Evolutionary conservation across 495 filamentous ascomycete species (phyloP), one percentile per base, ranked within the genome.

Genomic region (Clohesyomyces aquaticus): DNA sequence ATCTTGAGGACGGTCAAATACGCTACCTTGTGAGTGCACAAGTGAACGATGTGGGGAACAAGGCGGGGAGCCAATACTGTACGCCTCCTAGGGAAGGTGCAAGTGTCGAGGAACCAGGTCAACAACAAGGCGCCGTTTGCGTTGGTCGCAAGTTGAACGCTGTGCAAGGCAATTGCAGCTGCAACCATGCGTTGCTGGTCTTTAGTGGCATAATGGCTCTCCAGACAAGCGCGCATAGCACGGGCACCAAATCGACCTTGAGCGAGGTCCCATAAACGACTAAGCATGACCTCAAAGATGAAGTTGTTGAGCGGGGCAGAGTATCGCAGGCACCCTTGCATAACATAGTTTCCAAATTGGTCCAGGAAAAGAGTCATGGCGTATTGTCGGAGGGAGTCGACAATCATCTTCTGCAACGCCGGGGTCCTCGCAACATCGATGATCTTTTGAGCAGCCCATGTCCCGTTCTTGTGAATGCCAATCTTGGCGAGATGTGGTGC

Each of bases 391-490:
- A 98, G 80, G 63, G 88, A 82, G 62, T 96, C 84, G 27, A 95
- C 88, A 67, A 97, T 91, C 74, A 91, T 81, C 32, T 81, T 77
- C 86, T 92, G 93, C 78, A 98, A 91, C 53, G 81, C 81, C 4
- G 89, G 88, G 1, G 88, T 90, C 74, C 92, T 88, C 65, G 91
- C 90, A 19, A 96, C 91, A 75, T 98, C 94, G 66, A 98, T 97
- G 68, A 98, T 98, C 83, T 98, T 98, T 76, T 98, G 94, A 0
- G 93, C 94, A 59, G 94, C 94, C 94, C 94, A 98, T 4, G 94
- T 98, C 43, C 94, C 94, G 68, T 98, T 98, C 81, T 98, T 98
- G 81, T 98, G 94, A 38, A 96, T 86, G 56, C 94, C 94, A 75
- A 98, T 96, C 74, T 98, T 93, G 18, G 91, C 91, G 70, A 98